These are phyloP conservation scores for Arachnomyces sp. DNA, from an alignment of 2,329 filamentous ascomycete genomes.

Conservation along the genomic window DNA sequence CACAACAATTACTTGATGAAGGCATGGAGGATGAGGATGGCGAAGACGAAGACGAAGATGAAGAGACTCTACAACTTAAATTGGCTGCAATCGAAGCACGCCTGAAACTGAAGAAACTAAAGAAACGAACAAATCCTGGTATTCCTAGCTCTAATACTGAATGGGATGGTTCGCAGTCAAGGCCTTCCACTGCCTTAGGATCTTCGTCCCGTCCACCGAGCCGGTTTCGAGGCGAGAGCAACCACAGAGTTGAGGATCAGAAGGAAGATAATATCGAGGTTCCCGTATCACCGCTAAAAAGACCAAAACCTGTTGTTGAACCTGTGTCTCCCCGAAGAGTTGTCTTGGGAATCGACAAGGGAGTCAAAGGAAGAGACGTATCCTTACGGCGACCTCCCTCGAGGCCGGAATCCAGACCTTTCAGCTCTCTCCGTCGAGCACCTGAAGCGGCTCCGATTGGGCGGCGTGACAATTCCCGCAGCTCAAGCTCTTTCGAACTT, in stretches of 20 bases:
- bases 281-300: slow-evolving; percentile 62
- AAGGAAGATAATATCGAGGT: slow-evolving; percentile 54
- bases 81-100: slow-evolving; percentile 83
- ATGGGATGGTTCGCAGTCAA: slow-evolving; percentile 14
- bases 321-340: slow-evolving; percentile 72
- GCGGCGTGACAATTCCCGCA: slow-evolving; percentile 3
- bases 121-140: slow-evolving; percentile 44
- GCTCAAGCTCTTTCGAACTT: neutral
- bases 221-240: slow-evolving; percentile 13
- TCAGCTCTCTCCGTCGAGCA: neutral
- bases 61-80: slow-evolving; percentile 80
- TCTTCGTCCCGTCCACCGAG: slow-evolving; percentile 17
- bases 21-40: slow-evolving; percentile 37
- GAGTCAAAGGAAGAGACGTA: slow-evolving; percentile 69
- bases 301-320: slow-evolving; percentile 39
- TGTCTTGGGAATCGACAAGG: slow-evolving; percentile 82
- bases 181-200: slow-evolving; percentile 20
- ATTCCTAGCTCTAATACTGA: slow-evolving; percentile 19
- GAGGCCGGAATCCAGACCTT: neutral
- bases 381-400: slow-evolving; percentile 65
- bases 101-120: slow-evolving; percentile 77
- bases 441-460: slow-evolving; percentile 3
- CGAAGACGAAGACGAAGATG: slow-evolving; percentile 69
- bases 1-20: slow-evolving; percentile 21
- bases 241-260: slow-evolving; percentile 12